Conservation (phyloP, 1,284 basidiomycete genomes). For the Clitocybe nebularis region DNA sequence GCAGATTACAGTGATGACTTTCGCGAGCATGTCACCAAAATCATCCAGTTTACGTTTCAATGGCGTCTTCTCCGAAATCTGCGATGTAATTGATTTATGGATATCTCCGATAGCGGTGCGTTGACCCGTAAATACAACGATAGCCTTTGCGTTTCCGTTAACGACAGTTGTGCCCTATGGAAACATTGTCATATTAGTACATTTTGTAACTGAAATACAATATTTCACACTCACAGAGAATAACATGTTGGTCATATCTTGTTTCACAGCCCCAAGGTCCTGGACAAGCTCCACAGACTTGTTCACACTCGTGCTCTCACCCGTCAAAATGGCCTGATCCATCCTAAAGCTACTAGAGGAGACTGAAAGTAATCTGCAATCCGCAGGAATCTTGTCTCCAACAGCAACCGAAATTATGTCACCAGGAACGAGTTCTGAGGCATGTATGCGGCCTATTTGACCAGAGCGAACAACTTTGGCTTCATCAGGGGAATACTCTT, state of each 20-base stretch:
- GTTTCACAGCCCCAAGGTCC: conserved; percentile 82
- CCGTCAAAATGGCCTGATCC: conserved; percentile 93
- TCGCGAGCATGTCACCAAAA: conserved; percentile 93
- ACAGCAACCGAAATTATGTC: conserved; percentile 88
- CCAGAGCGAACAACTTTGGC: conserved; percentile 85
- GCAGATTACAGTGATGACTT: conserved; percentile 94
- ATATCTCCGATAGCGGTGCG: conserved; percentile 92
- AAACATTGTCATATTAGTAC: conserved; percentile 2
- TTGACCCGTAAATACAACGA: conserved; percentile 84
- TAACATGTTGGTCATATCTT: conserved; percentile 93
- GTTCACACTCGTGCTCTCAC: conserved; percentile 85
- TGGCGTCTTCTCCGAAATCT: conserved; percentile 91
- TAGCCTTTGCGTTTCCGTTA: conserved; percentile 80
- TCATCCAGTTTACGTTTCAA: conserved; percentile 95
- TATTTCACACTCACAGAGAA: conserved; percentile 67
- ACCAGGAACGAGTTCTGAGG: conserved; percentile 87
- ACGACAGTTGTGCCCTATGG: conserved; percentile 88
- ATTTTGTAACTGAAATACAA: not conserved
- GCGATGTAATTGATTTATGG: conserved; percentile 87
- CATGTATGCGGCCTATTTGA: conserved; percentile 70
- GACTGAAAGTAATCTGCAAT: conserved; percentile 85
- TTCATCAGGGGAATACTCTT: conserved; percentile 93
- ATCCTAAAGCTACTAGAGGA: conserved; percentile 89
- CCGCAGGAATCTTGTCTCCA: conserved; percentile 92
- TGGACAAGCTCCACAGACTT: conserved; percentile 68